Evolutionary conservation across 306 rosid genomes (phyloP), one percentile per base, ranked within the genome.

Genomic region (Pyrus bretschneideri): DNA sequence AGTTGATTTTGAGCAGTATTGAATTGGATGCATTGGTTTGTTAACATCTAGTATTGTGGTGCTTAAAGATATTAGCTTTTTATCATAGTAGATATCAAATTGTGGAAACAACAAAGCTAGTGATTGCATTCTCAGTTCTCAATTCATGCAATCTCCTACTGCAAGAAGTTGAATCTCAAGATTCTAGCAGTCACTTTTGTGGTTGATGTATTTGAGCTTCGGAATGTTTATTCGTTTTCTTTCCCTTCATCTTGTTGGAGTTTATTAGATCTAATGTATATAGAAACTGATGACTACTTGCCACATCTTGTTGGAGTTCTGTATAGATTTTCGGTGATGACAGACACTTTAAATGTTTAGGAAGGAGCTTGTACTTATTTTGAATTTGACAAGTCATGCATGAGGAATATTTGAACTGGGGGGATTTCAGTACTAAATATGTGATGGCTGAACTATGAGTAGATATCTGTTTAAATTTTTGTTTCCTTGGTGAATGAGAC

Each of bases 11-110:
- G 79, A 35, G 38, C 44, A 18, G n/a, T 22, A 14, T 46, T 77
- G 74, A 81, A 35, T 13, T 67, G 63, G 33, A 61, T 10, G 31
- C 59, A 69, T 29, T 74, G 62, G 42, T 29, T 31, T 66, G 69
- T 35, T 38, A 45, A 33, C 35, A 60, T 44, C 12, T 9, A 4
- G 2, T 72, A 35, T 49, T 23, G 49, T 38, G 51, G 33, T 58
- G 22, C 42, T 21, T 57, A 25, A 38, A 58, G 22, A 9, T 25
- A 38, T 4, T 45, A 7, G 8, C 38, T 45, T 25, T 69, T 38
- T 1, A 14, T 44, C 35, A 35, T 33, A 7, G 9, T 66, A 35
- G 51, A 66, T 66, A 35, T 35, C 23, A 23, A 15, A 12, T 23
- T 44, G 22, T 69, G 51, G 27, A 11, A 35, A 0, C 51, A 5